A percentile compares a stretch with the other conserved stretches of the same genome.
These are phyloP conservation scores for Microcyclospora pomicola DNA, from an alignment of 2,329 filamentous ascomycete species.

Conservation along the genomic window DNA sequence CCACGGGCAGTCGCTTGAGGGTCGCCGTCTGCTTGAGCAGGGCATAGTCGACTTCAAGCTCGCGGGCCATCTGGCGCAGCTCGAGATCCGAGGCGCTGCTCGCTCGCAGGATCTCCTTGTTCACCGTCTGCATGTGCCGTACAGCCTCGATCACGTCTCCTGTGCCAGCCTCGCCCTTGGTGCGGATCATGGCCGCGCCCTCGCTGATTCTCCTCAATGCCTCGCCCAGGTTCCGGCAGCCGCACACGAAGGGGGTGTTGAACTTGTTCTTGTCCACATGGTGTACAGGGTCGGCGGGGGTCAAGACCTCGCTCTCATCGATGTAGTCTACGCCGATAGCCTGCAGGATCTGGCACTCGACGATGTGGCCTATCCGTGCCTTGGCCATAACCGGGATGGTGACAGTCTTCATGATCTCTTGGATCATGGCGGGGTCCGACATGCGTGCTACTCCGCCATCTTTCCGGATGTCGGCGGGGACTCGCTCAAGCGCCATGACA, in stretches of 20 bases:
- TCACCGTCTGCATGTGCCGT: slow-evolving; percentile 87
- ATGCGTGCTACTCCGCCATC: slow-evolving; percentile 92
- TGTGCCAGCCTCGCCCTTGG: slow-evolving; percentile 94
- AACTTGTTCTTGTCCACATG: slow-evolving; percentile 84
- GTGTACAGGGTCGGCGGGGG: slow-evolving; percentile 76
- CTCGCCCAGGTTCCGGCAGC: slow-evolving; percentile 87
- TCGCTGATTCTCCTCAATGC: slow-evolving; percentile 81
- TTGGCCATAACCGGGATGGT: slow-evolving; percentile 99
- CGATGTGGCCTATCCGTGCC: slow-evolving; percentile 91
- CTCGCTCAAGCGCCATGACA: slow-evolving; percentile 97
- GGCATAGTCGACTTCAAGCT: slow-evolving; percentile 63
- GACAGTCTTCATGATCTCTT: slow-evolving; percentile 84
- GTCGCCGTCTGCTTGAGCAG: slow-evolving; percentile 77
- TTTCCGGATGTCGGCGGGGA: slow-evolving; percentile 86
- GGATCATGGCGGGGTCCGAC: slow-evolving; percentile 90
- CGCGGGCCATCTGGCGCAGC: slow-evolving; percentile 64
- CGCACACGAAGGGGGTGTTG: slow-evolving; percentile 84
- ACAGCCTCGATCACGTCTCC: slow-evolving; percentile 96
- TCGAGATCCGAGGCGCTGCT: slow-evolving; percentile 52
- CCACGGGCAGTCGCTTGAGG: slow-evolving; percentile 77
- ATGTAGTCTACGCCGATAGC: slow-evolving; percentile 93
- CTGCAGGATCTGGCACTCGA: slow-evolving; percentile 96
- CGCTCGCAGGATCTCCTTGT: slow-evolving; percentile 64
- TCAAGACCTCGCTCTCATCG: slow-evolving; percentile 94
- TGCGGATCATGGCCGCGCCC: slow-evolving; percentile 96